Conservation (phyloP, 2,329 filamentous ascomycete genomes). For the Escovopsis sp. region DNA sequence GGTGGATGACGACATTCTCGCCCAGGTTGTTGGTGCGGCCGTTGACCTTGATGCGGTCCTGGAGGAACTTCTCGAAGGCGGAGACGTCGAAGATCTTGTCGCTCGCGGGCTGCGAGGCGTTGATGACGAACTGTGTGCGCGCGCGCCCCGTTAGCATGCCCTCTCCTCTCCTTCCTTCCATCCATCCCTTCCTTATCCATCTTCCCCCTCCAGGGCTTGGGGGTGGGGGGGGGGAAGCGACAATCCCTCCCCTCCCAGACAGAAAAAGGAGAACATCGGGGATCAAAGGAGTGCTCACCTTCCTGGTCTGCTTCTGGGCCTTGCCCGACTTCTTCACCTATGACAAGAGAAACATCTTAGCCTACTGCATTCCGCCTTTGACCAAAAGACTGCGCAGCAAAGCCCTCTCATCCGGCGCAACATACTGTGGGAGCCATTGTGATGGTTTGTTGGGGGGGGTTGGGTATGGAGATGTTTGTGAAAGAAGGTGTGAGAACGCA, state of each 20-base stretch:
- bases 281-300: conserved; percentile 36
- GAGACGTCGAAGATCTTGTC: conserved; percentile 99
- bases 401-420: conserved; percentile 28
- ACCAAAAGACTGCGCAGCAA: conserved; percentile 12
- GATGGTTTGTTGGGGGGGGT: conserved; percentile 11
- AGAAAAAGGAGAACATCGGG: no score
- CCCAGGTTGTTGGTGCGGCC: conserved; percentile 97
- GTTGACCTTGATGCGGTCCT: conserved; percentile 99
- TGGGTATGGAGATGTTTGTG: conserved; percentile 6
- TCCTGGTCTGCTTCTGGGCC: conserved; percentile 73
- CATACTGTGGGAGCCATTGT: conserved; percentile 88
- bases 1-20: conserved; percentile 78
- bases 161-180: conserved; percentile 2
- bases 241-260: no score
- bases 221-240: no score
- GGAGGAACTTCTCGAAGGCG: conserved; percentile 99
- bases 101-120: conserved; percentile 91
- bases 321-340: conserved; percentile 54
- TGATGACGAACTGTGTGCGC: conserved; percentile 77
- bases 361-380: conserved; percentile 61
- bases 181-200: neutral
- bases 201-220: neutral
- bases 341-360: conserved; percentile 52
- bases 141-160: conserved; percentile 8
- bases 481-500: conserved; percentile 30